Evolutionary conservation across 805 yeast species (phyloP), one percentile per base, ranked within the genome.

Genomic region (Candida multigemmis): DNA sequence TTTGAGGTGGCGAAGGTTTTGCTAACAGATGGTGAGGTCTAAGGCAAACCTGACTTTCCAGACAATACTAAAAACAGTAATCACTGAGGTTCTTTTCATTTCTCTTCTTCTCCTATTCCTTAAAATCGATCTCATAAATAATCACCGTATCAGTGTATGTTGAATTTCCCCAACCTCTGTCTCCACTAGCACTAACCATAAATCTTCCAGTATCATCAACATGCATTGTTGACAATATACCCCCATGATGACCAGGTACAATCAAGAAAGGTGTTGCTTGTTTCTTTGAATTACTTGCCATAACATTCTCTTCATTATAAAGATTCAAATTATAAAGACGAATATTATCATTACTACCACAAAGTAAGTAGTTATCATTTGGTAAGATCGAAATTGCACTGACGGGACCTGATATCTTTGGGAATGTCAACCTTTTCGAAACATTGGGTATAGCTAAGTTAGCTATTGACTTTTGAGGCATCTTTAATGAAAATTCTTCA

Each of bases 211-310:
- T 79, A 16, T 89, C 89, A 50, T 89, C 97, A 13, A 87, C 77
- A 29, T 72, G 64, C 36, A 91, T 57, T 27, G 75, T 74, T 25
- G 94, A 80, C 18, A 91, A 59, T 3, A 74, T 72, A 15, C 96
- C 95, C 25, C 98, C 97, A 45, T 84, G 95, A 50, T 91, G 97
- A 1, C 98, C 97, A 0, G 98, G 96, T 7, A 91, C 69, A 40
- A 93, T 87, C 49, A 78, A 66, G 46, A 89, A 91, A 11, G 96
- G 96, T 6, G 79, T 65, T 15, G 65, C 68, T 22, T 56, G 55
- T 31, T 42, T 56, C 34, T 50, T 56, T 46, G 65, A 28, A 35
- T 52, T 33, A 10, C 23, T 24, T 27, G 35, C 22, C 15, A 49
- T 36, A 2, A 46, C 38, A 17, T 36, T 28, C n/a, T 42, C 46